Percentiles rank a stretch among this genome's conserved stretches.
Conservation (phyloP, 164 flowering plant species). For the Nymphaea colorata region DNA sequence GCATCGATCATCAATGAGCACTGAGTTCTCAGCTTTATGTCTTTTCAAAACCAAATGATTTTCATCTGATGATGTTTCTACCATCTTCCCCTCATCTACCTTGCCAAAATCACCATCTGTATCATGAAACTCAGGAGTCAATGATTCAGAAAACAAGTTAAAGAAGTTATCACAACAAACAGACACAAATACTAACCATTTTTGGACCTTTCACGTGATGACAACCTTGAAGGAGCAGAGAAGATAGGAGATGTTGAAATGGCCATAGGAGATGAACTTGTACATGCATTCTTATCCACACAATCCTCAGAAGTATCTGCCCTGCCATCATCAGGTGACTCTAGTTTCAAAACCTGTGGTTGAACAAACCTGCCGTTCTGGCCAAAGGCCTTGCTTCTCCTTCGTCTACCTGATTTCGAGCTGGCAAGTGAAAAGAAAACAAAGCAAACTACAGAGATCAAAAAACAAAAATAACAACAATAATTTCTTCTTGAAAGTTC, state of each 20-base stretch:
- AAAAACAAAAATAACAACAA: neutral
- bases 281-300: slow-evolving; percentile 38
- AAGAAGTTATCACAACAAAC: neutral
- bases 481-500: neutral
- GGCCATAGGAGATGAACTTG: slow-evolving; percentile 8
- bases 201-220: slow-evolving; percentile 1
- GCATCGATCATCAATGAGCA: slow-evolving; percentile 14
- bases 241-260: slow-evolving; percentile 6
- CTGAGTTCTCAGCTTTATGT: slow-evolving; percentile 15
- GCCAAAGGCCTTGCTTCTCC: slow-evolving; percentile 19
- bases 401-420: slow-evolving; percentile 43
- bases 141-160: slow-evolving; percentile 1
- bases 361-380: slow-evolving; percentile 36
- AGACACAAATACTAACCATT: neutral
- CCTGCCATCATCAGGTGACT: slow-evolving; percentile 23
- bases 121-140: slow-evolving; percentile 5
- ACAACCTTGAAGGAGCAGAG: slow-evolving; percentile 8
- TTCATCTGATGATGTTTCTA: slow-evolving; percentile 17
- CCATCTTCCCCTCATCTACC: slow-evolving; percentile 22
- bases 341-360: slow-evolving; percentile 23
- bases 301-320: slow-evolving; percentile 21
- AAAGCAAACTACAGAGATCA: neutral
- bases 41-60: slow-evolving; percentile 25
- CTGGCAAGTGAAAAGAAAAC: slow-evolving; percentile 22
- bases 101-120: slow-evolving; percentile 22